phyloP scores from a whole-genome alignment of 768 basidiomycete genomes.

The Wakefieldia striispora region DNA sequence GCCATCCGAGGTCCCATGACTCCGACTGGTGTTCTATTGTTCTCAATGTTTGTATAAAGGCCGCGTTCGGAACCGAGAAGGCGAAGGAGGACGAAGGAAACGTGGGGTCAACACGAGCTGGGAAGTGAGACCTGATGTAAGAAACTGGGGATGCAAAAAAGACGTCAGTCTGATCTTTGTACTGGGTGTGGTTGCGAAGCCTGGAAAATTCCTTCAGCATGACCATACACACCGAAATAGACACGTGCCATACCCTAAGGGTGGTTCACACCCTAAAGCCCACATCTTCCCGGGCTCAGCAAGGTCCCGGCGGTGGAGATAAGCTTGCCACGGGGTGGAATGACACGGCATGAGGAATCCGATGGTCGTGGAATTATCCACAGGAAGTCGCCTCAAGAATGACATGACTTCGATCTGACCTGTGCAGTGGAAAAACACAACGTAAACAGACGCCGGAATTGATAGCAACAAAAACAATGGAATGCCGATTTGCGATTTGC shows the following conservation, averaged over 20 bases:
- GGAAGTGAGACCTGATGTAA: slow-evolving; percentile 72
- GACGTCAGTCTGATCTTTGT: slow-evolving; percentile 77
- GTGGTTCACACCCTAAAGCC: slow-evolving; percentile 93
- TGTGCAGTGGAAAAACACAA: slow-evolving; percentile 70
- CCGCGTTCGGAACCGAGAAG: slow-evolving; percentile 45
- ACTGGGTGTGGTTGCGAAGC: slow-evolving; percentile 48
- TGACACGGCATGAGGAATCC: slow-evolving; percentile 96
- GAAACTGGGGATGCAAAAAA: slow-evolving; percentile 72
- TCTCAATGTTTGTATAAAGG: slow-evolving; percentile 22
- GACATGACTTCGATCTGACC: slow-evolving; percentile 77
- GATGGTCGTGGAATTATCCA: slow-evolving; percentile 51
- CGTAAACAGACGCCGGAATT: slow-evolving; percentile 64
- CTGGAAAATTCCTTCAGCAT: slow-evolving; percentile 24
- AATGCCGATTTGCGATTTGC: slow-evolving; percentile 31
- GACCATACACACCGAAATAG: neutral
- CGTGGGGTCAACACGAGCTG: slow-evolving; percentile 50
- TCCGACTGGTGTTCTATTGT: slow-evolving; percentile 28
- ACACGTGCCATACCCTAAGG: slow-evolving; percentile 60
- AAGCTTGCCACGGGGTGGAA: slow-evolving; percentile 89
- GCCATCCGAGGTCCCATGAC: slow-evolving; percentile 43
- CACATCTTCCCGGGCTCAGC: slow-evolving; percentile 58
- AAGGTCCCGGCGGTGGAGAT: slow-evolving; percentile 72
- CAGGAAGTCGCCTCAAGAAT: slow-evolving; percentile 57
- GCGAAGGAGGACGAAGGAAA: slow-evolving; percentile 68
- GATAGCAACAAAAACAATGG: slow-evolving; percentile 46